These are phyloP conservation scores for Agrostemma githago DNA, from an alignment of 148 eudicot species.

Conservation along the genomic window DNA sequence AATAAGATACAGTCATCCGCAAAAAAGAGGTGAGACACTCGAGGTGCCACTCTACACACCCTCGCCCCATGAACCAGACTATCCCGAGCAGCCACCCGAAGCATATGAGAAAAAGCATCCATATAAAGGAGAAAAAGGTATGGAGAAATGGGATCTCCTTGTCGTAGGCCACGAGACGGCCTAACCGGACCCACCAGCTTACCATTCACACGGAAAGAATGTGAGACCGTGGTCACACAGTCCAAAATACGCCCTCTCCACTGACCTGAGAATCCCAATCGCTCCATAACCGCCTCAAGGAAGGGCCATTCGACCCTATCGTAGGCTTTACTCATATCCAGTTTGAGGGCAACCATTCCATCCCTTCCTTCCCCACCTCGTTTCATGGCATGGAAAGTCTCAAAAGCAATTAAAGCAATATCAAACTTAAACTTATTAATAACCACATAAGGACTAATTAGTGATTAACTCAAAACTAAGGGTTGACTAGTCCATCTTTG, in stretches of 20 bases:
- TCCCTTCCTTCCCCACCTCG: too few species aligned
- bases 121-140: background rate
- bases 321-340: too few species aligned
- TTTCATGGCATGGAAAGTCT: too few species aligned
- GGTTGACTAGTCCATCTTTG: too few species aligned
- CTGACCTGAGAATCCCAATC: background rate
- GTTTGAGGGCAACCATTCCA: too few species aligned
- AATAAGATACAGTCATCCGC: too few species aligned
- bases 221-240: background rate
- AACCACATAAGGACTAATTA: too few species aligned
- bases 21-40: background rate
- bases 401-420: too few species aligned
- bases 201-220: background rate
- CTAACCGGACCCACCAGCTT: background rate
- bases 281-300: background rate
- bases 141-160: background rate
- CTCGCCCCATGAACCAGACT: background rate
- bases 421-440: too few species aligned
- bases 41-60: background rate
- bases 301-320: too few species aligned
- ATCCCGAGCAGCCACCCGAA: background rate
- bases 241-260: background rate
- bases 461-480: too few species aligned
- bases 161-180: background rate
- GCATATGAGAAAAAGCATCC: background rate